Evolutionary conservation across 2,329 filamentous ascomycete species (phyloP).

Genomic region (Dryadomyces quercus-mongolicae): DNA sequence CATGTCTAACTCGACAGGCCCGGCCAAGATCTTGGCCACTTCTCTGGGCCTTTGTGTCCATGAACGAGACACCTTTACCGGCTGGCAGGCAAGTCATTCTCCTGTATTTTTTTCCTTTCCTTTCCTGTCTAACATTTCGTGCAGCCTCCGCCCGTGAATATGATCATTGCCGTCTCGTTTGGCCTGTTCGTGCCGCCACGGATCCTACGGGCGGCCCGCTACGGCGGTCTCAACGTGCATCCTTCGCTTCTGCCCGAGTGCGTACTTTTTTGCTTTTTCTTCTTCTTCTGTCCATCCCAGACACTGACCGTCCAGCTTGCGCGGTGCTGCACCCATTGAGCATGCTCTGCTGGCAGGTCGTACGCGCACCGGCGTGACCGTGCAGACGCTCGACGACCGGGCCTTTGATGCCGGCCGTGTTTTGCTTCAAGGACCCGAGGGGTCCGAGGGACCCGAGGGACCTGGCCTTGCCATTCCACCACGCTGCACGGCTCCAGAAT

Average conservation of each 20-base stretch:
- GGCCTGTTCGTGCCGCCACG: constrained; percentile 75
- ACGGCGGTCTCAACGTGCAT: constrained; percentile 87
- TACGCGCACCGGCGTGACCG: constrained; percentile 56
- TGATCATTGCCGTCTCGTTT: constrained; percentile 89
- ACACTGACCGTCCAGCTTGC: constrained; percentile 41
- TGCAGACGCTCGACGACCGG: constrained; percentile 72
- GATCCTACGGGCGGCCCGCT: constrained; percentile 56
- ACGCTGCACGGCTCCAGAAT: constrained; percentile 27
- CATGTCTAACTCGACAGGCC: constrained; percentile 26
- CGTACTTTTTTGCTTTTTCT: constrained; percentile 13
- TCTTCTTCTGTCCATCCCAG: background rate
- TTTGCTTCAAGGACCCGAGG: constrained; percentile 51
- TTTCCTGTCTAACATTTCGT: constrained; percentile 9
- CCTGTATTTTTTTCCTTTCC: background rate
- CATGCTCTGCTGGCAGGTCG: constrained; percentile 61
- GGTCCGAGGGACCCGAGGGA: constrained; percentile 15
- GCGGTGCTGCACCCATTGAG: constrained; percentile 77
- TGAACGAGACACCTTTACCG: constrained; percentile 68
- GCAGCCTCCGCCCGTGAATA: constrained; percentile 39
- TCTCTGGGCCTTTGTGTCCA: constrained; percentile 56
- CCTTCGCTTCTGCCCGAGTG: constrained; percentile 82
- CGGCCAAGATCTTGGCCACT: constrained; percentile 55
- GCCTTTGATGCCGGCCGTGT: constrained; percentile 71
- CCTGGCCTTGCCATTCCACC: constrained; percentile 42
- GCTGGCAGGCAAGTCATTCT: constrained; percentile 51